Percentiles rank a stretch among this genome's conserved stretches.
Conservation (phyloP, 1,284 basidiomycete genomes). For the Ustilago lituana region DNA sequence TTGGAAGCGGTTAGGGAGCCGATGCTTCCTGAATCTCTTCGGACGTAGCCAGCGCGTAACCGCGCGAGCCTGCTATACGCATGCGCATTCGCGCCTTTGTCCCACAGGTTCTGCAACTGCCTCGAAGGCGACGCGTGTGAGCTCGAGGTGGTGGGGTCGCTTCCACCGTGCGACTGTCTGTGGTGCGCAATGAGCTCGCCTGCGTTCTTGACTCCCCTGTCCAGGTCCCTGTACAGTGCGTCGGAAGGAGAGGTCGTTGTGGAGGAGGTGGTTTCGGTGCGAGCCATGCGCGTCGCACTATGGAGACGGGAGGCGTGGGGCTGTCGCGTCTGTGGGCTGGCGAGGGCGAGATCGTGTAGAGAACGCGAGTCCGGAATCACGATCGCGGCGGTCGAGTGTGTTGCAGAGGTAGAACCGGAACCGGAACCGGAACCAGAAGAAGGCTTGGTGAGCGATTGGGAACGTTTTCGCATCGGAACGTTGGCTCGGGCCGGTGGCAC, state of each 20-base stretch:
- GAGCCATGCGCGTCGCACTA: constrained; percentile 13
- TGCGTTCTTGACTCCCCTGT: not conserved
- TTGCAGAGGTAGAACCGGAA: not conserved
- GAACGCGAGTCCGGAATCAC: constrained; percentile 26
- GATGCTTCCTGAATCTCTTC: constrained; percentile 2
- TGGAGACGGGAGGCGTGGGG: not conserved
- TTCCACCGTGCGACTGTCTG: constrained; percentile 47
- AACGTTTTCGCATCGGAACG: constrained; percentile 25
- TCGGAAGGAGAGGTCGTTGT: not conserved
- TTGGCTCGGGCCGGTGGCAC: not conserved
- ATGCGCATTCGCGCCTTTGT: constrained; percentile 22
- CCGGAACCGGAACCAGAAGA: not conserved
- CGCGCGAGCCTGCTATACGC: constrained; percentile 21
- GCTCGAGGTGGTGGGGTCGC: constrained; percentile 40
- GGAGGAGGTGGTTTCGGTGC: constrained; percentile 14
- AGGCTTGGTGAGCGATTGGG: constrained; percentile 38
- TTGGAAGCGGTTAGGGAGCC: not conserved
- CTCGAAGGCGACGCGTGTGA: constrained; percentile 12
- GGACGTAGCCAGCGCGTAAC: constrained; percentile 28
- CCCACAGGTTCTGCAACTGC: constrained; percentile 31
- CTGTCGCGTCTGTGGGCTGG: not conserved
- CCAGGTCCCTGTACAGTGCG: not conserved
- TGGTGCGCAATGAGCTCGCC: constrained; percentile 33
- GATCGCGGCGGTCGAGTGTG: not conserved
- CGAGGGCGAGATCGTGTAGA: constrained; percentile 11